Percentiles rank a stretch among this genome's conserved stretches.
These are phyloP conservation scores for Cercophora scortea DNA, from an alignment of 495 filamentous ascomycete genomes.

Conservation along the genomic window DNA sequence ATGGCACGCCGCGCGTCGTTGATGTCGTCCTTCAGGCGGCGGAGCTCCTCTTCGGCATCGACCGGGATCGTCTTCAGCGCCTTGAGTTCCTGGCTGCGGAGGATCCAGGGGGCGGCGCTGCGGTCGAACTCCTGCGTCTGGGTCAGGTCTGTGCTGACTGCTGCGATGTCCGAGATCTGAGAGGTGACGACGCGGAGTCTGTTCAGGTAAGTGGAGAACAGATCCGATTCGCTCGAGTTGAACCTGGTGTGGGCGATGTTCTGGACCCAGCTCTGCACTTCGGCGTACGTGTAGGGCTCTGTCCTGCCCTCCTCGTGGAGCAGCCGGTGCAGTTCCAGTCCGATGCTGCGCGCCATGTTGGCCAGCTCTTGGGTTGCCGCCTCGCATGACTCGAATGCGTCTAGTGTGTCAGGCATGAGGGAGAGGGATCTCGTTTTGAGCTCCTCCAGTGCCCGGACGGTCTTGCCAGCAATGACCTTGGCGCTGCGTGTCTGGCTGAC, in stretches of 20 bases:
- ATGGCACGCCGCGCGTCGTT: conserved; percentile 55
- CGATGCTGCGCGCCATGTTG: conserved; percentile 56
- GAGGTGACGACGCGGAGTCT: conserved; percentile 58
- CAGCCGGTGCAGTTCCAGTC: conserved; percentile 53
- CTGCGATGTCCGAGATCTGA: conserved; percentile 63
- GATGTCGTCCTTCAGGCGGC: conserved; percentile 65
- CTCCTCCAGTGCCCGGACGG: conserved; percentile 68
- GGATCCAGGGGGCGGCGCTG: conserved; percentile 65
- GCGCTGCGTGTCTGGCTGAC: conserved; percentile 69
- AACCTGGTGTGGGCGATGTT: conserved; percentile 45
- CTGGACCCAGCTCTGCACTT: conserved; percentile 55
- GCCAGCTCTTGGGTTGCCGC: conserved; percentile 57
- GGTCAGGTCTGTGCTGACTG: conserved; percentile 63
- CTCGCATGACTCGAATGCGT: conserved; percentile 51
- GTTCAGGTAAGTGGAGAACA: conserved; percentile 60
- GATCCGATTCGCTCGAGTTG: conserved; percentile 44
- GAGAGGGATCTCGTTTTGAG: conserved; percentile 70
- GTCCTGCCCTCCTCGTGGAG: conserved; percentile 69
- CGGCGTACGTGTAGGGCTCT: conserved; percentile 56
- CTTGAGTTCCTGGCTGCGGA: conserved; percentile 71
- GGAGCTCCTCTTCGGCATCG: conserved; percentile 73
- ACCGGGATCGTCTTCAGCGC: conserved; percentile 67
- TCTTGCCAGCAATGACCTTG: conserved; percentile 79
- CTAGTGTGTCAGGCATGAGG: conserved; percentile 50
- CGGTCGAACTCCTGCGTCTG: conserved; percentile 82